phyloP scores from a whole-genome alignment of 1,284 basidiomycete species.

The Heterobasidion occidentale region DNA sequence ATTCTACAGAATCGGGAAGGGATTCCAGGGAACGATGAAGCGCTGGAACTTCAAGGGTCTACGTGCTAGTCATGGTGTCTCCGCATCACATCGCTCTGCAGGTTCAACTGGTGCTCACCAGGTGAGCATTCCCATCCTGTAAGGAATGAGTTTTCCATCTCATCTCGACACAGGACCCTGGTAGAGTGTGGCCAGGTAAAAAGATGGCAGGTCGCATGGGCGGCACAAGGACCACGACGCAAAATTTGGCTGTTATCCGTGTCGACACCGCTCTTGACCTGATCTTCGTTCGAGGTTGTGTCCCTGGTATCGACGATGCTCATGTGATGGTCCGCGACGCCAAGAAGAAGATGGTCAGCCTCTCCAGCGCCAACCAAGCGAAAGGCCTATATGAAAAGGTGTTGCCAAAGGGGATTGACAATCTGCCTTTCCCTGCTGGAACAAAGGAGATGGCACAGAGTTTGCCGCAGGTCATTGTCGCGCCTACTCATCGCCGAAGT shows the following conservation, averaged over 20 bases:
- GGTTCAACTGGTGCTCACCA: slow-evolving; percentile 96
- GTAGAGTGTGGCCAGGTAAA: slow-evolving; percentile 92
- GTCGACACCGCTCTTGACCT: slow-evolving; percentile 84
- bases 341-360: slow-evolving; percentile 72
- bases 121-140: slow-evolving; percentile 31
- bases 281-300: slow-evolving; percentile 75
- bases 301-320: slow-evolving; percentile 72
- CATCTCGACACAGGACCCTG: slow-evolving; percentile 68
- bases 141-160: not conserved
- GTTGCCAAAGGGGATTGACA: slow-evolving; percentile 74
- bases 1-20: slow-evolving; percentile 82
- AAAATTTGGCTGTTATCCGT: slow-evolving; percentile 87
- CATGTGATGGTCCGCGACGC: slow-evolving; percentile 71
- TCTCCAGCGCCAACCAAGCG: slow-evolving; percentile 56
- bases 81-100: slow-evolving; percentile 86
- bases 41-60: slow-evolving; percentile 91
- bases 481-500: slow-evolving; percentile 62
- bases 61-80: slow-evolving; percentile 94
- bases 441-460: slow-evolving; percentile 68
- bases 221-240: slow-evolving; percentile 73
- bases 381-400: slow-evolving; percentile 80
- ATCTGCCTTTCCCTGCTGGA: slow-evolving; percentile 90
- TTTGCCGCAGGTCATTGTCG: slow-evolving; percentile 57
- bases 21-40: slow-evolving; percentile 98
- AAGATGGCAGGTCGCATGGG: slow-evolving; percentile 98